Percentiles rank a stretch among this genome's conserved stretches.
Evolutionary conservation across 768 basidiomycete species (phyloP).

Genomic region (Termitomyces sp.): DNA sequence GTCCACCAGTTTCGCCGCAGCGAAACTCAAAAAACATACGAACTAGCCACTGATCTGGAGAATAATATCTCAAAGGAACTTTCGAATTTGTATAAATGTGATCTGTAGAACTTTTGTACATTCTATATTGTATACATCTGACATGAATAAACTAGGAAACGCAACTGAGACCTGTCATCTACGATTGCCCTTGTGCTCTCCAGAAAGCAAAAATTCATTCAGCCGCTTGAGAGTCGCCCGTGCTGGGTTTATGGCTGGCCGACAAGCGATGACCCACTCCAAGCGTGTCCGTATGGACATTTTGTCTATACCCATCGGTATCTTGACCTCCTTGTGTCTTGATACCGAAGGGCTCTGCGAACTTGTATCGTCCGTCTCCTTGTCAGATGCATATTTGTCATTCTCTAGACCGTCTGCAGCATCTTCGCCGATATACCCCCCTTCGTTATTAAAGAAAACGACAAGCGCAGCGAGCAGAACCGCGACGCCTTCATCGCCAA

Average conservation of each 20-base stretch:
- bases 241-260: conserved; percentile 78
- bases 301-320: conserved; percentile 40
- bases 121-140: neutral
- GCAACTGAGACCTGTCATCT: neutral
- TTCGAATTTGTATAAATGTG: neutral
- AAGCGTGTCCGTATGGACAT: conserved; percentile 64
- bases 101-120: neutral
- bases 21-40: neutral
- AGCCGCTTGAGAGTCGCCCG: conserved; percentile 76
- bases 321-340: neutral
- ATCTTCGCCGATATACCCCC: neutral
- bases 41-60: neutral
- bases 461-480: conserved; percentile 10
- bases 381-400: neutral
- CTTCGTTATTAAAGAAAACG: conserved; percentile 7
- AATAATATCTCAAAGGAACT: neutral
- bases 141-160: neutral
- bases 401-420: neutral
- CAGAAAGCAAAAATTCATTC: conserved; percentile 63
- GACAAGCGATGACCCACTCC: conserved; percentile 81
- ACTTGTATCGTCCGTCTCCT: neutral
- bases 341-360: neutral
- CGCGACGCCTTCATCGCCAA: conserved; percentile 12
- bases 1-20: conserved; percentile 1
- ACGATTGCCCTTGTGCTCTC: neutral